Conservation (phyloP, 2,329 filamentous ascomycete genomes). For the Xylaria sp. region DNA sequence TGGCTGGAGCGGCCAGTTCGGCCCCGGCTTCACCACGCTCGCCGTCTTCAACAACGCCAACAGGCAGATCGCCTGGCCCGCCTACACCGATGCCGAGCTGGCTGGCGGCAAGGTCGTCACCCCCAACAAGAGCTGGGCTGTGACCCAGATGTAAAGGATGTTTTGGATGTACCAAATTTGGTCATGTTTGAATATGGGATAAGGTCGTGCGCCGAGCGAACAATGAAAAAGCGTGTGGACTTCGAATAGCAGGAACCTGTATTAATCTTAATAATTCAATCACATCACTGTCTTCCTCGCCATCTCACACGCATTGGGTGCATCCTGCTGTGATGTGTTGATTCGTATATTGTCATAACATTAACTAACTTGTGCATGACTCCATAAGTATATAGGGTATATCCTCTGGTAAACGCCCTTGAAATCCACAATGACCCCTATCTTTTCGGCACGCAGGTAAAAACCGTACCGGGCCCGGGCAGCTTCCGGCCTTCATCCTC, state of each 20-base stretch:
- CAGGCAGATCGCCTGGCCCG: conserved; percentile 56
- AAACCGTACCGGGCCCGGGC: too few relatives aligned
- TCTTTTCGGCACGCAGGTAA: too few relatives aligned
- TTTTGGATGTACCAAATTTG: neutral
- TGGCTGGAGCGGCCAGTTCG: conserved; percentile 63
- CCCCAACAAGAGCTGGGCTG: conserved; percentile 48
- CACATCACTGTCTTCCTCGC: neutral
- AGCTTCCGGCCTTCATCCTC: too few relatives aligned
- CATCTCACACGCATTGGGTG: too few relatives aligned
- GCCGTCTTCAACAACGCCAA: conserved; percentile 52
- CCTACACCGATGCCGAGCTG: conserved; percentile 60
- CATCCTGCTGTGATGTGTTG: too few relatives aligned
- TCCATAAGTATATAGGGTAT: too few relatives aligned
- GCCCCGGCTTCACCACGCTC: conserved; percentile 60
- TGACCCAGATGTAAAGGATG: conserved; percentile 28
- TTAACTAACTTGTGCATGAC: too few relatives aligned
- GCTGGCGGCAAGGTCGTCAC: conserved; percentile 50
- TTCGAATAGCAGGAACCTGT: neutral
- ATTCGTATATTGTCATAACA: neutral
- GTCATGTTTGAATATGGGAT: neutral
- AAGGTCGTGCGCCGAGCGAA: neutral
- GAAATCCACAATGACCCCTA: too few relatives aligned
- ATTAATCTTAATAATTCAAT: conserved; percentile 16
- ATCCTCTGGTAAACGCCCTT: too few relatives aligned
- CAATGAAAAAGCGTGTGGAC: neutral